phyloP scores from a whole-genome alignment of 2,329 filamentous ascomycete species.

The Achaetomium macrosporum region DNA sequence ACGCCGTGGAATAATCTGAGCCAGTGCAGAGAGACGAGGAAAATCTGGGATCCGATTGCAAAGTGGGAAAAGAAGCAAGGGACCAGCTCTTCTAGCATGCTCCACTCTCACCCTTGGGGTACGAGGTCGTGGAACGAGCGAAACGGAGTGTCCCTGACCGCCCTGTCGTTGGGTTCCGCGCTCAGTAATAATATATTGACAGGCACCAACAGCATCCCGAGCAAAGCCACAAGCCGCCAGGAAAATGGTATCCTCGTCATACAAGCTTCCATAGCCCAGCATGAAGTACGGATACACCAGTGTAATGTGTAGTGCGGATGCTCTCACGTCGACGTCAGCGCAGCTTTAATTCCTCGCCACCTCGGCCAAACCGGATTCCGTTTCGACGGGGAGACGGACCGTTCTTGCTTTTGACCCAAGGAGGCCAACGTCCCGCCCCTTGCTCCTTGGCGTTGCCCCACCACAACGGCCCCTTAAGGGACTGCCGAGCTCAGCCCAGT shows the following conservation, averaged over 20 bases:
- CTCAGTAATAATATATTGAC: too few species aligned
- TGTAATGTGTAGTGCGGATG: too few species aligned
- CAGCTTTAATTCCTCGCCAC: too few species aligned
- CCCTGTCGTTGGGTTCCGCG: neutral
- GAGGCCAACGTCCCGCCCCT: neutral
- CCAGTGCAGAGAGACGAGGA: slow-evolving; percentile 6
- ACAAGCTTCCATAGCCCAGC: too few species aligned
- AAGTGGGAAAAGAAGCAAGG: slow-evolving; percentile 20
- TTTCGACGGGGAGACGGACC: neutral
- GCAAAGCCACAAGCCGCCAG: too few species aligned
- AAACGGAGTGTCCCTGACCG: neutral
- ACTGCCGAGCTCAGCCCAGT: neutral
- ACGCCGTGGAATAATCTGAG: slow-evolving; percentile 15
- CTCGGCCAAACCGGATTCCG: too few species aligned
- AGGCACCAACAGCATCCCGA: too few species aligned
- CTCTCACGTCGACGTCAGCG: too few species aligned
- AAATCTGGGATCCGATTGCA: slow-evolving; percentile 13
- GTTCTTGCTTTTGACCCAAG: too few species aligned
- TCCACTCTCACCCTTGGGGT: neutral
- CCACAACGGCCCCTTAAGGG: neutral
- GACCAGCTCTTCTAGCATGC: slow-evolving; percentile 11
- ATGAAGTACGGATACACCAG: too few species aligned
- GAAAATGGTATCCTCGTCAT: too few species aligned
- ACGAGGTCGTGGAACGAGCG: neutral
- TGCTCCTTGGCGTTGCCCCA: neutral